Evolutionary conservation across 345 rosid genomes (phyloP), one percentile per base, ranked within the genome.

Genomic region (Diplotaxis tenuifolia): DNA sequence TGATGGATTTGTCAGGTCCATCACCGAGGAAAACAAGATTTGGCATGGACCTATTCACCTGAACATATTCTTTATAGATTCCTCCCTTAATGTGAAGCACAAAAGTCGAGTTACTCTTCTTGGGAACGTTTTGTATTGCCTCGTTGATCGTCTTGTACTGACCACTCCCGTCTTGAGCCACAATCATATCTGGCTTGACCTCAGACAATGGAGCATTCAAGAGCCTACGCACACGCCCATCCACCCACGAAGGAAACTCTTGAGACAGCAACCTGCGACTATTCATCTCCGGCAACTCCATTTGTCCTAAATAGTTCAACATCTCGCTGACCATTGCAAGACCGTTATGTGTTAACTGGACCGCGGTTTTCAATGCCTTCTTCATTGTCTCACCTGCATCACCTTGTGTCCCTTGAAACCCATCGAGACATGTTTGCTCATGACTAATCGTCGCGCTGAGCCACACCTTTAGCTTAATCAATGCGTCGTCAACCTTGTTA

Each of bases 161-260:
- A 6, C 98, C 98, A 8, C 92, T 89, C 21, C 98, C 98, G 36
- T 93, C 97, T 29, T 88, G 77, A 0, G 96, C 98, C 23, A 93
- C 92, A 1, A 81, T 79, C 1, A 89, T 14, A 58, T 86, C 72
- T 8, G 96, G 82, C 62, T 80, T 79, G 2, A 82, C 25, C 2
- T 66, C 56, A 0, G 75, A 69, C 19, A 73, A 6, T n/a, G 58
- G 28, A 2, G 65, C 40, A 0, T 12, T 15, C 29, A 83, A 79
- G 38, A 87, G 86, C 31, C 78, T 81, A 10, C 87, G 79, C 0
- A 61, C 22, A 0, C 80, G 71, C 0, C 29, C 20, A 6, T 73
- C 78, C 2, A 75, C 42, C 92, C 92, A 87, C 2, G 66, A n/a
- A 3, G 53, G 53, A 16, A 45, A 42, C 14, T 74, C 71, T 8